Percentiles rank a stretch among this genome's conserved stretches.
phyloP scores from a whole-genome alignment of 2,329 filamentous ascomycete genomes.

The Fusarium sp. region DNA sequence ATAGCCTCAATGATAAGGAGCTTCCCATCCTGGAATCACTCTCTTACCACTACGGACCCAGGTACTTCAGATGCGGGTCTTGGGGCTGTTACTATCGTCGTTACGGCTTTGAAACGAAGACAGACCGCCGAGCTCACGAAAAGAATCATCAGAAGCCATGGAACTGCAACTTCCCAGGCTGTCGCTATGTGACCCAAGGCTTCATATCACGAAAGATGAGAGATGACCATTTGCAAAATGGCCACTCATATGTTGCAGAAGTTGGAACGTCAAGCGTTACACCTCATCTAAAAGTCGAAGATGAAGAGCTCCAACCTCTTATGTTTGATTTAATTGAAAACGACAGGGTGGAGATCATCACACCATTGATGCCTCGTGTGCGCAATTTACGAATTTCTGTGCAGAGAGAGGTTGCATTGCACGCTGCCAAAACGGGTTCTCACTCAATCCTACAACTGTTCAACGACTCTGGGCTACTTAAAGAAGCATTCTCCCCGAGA shows the following conservation, averaged over 20 bases:
- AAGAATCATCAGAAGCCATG: background rate
- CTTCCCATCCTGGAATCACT: accelerated
- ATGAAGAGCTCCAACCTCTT: background rate
- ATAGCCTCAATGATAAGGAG: accelerated
- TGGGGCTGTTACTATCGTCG: accelerated
- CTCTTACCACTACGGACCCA: background rate
- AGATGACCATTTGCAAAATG: accelerated
- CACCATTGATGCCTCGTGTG: accelerated
- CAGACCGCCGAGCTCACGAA: accelerated
- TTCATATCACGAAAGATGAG: background rate
- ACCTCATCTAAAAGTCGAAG: accelerated
- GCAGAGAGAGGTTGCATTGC: too few relatives aligned
- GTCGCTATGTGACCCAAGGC: accelerated
- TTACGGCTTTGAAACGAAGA: accelerated
- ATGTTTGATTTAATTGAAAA: background rate
- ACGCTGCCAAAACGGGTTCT: accelerated
- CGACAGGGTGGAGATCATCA: accelerated
- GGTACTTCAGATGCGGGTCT: accelerated
- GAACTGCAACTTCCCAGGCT: background rate
- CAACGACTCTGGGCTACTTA: accelerated
- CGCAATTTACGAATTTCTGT: too few relatives aligned
- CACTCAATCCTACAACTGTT: accelerated
- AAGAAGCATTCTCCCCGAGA: too few relatives aligned
- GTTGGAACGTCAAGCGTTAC: accelerated
- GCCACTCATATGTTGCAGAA: background rate